Percentiles rank a stretch among this genome's conserved stretches.
Conservation (phyloP, 805 yeast species). For the Cyberlindnera samutprakarnensis region DNA sequence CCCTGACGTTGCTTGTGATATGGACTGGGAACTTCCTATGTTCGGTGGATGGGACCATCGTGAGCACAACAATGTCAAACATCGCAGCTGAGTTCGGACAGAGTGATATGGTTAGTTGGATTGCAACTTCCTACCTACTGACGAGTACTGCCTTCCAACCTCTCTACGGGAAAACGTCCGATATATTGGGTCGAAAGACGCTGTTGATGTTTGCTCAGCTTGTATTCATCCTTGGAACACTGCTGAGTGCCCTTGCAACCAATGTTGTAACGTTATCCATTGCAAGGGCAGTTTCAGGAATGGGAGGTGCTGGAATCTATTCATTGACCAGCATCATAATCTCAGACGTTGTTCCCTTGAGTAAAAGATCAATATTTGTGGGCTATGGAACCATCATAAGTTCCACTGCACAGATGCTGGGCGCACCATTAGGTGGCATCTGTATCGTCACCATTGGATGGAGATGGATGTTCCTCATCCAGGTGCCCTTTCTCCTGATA, state of each 20-base stretch:
- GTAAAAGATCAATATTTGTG: slow-evolving; percentile 45
- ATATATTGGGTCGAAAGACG: slow-evolving; percentile 49
- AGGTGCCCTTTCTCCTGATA: slow-evolving; percentile 29
- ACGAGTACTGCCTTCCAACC: slow-evolving; percentile 74
- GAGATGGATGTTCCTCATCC: slow-evolving; percentile 37
- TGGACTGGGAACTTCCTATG: slow-evolving; percentile 44
- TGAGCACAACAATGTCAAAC: slow-evolving; percentile 48
- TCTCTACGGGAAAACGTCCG: slow-evolving; percentile 61
- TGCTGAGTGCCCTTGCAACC: slow-evolving; percentile 33
- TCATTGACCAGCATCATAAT: slow-evolving; percentile 45
- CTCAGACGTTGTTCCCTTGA: slow-evolving; percentile 47
- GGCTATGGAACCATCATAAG: slow-evolving; percentile 38
- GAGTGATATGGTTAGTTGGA: slow-evolving; percentile 51
- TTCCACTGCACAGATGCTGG: slow-evolving; percentile 33
- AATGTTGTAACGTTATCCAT: slow-evolving; percentile 38
- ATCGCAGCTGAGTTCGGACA: slow-evolving; percentile 55
- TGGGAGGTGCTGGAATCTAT: slow-evolving; percentile 51
- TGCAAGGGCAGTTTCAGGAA: slow-evolving; percentile 49
- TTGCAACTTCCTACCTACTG: slow-evolving; percentile 62
- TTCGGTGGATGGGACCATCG: slow-evolving; percentile 53
- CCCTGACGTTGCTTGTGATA: slow-evolving; percentile 21
- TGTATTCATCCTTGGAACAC: slow-evolving; percentile 38
- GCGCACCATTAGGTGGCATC: slow-evolving; percentile 37
- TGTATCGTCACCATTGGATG: slow-evolving; percentile 33
- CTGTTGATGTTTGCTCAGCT: slow-evolving; percentile 36